phyloP scores from a whole-genome alignment of 169 alveolate genomes.

The Eimeria maxima region DNA sequence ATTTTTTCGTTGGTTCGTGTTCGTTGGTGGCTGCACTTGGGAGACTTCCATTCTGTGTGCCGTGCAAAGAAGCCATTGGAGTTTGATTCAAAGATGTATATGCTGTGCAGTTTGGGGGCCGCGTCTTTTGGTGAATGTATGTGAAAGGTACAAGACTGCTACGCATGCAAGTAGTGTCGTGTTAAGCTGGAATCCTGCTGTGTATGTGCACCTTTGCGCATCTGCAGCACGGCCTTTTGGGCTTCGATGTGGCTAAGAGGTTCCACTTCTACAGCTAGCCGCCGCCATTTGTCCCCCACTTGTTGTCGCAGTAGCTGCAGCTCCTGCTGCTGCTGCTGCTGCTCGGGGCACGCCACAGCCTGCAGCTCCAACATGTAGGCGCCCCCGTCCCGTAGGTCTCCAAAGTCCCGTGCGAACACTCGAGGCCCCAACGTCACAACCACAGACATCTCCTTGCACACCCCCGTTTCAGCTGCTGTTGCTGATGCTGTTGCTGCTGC shows the following conservation, averaged over 20 bases:
- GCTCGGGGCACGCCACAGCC: background rate
- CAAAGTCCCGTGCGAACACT: slow-evolving; percentile 81
- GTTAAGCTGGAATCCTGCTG: background rate
- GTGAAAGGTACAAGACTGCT: background rate
- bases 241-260: slow-evolving; percentile 87
- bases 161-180: background rate
- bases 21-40: no score
- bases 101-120: background rate
- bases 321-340: no score
- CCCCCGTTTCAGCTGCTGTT: background rate
- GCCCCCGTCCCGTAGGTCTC: slow-evolving; percentile 82
- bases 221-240: slow-evolving; percentile 84
- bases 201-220: slow-evolving; percentile 74
- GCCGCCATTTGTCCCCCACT: slow-evolving; percentile 86
- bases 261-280: slow-evolving; percentile 84
- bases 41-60: no score
- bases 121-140: background rate
- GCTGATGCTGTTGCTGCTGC: background rate
- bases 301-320: background rate
- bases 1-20: no score
- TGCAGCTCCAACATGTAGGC: slow-evolving; percentile 83
- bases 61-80: no score
- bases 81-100: background rate
- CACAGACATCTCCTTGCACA: background rate
- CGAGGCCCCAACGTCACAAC: slow-evolving; percentile 67